Evolutionary conservation across 106 monocot genomes (phyloP).

Genomic region (Dendrobium officinale): DNA sequence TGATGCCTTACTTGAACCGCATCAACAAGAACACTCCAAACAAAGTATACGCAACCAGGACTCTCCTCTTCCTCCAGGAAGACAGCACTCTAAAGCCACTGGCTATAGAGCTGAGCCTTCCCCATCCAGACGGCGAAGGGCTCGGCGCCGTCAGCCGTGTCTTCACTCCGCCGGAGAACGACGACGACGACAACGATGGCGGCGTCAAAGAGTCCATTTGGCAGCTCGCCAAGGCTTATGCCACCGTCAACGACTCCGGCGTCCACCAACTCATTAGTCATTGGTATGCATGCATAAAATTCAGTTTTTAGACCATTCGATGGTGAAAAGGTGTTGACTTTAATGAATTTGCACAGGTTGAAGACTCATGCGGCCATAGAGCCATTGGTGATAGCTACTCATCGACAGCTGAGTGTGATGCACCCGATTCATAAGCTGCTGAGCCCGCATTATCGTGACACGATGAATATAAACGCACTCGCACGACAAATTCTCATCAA

Average conservation of each 20-base stretch:
- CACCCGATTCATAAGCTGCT: conserved; percentile 62
- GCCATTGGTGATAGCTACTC: conserved; percentile 52
- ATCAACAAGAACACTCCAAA: conserved; percentile 29
- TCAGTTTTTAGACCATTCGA: not conserved
- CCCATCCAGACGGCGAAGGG: conserved; percentile 12
- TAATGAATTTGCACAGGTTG: conserved; percentile 11
- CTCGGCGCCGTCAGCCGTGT: conserved; percentile 17
- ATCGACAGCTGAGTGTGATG: conserved; percentile 48
- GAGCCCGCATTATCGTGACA: conserved; percentile 47
- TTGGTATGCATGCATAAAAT: conserved; percentile 17
- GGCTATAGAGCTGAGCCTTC: conserved; percentile 51
- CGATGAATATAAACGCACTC: conserved; percentile 60
- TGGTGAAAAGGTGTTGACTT: not conserved
- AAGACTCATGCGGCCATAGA: conserved; percentile 53
- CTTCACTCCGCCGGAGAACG: conserved; percentile 28
- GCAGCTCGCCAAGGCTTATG: conserved; percentile 62
- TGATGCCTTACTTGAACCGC: conserved; percentile 39
- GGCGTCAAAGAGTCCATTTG: conserved; percentile 42
- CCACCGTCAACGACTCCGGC: conserved; percentile 50
- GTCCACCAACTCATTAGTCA: conserved; percentile 71
- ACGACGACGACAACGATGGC: not conserved
- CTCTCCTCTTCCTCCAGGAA: conserved; percentile 33
- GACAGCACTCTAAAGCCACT: conserved; percentile 48
- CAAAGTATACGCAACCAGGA: conserved; percentile 47
- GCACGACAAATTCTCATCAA: conserved; percentile 54